Conservation (phyloP, 768 basidiomycete genomes). For the Hygrocybe punicea region DNA sequence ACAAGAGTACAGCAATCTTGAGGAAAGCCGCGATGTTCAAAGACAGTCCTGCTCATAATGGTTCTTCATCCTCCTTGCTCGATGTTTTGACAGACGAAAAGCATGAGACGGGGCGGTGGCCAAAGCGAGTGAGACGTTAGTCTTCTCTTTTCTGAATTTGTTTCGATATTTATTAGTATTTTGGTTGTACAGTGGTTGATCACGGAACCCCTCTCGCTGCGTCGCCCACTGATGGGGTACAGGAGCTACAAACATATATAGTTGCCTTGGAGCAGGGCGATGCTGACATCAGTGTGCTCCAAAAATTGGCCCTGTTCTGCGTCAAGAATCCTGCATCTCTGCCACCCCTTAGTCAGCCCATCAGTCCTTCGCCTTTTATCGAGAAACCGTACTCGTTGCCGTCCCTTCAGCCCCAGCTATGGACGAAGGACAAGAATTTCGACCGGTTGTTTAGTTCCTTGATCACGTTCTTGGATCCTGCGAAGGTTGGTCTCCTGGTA, state of each 20-base stretch:
- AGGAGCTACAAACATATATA: slow-evolving; percentile 56
- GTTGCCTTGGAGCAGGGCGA: slow-evolving; percentile 50
- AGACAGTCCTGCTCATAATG: slow-evolving; percentile 70
- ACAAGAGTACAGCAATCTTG: slow-evolving; percentile 55
- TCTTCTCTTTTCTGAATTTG: slow-evolving; percentile 15
- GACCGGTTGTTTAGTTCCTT: slow-evolving; percentile 67
- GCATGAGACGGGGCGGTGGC: slow-evolving; percentile 81
- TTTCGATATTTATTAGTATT: slow-evolving; percentile 14
- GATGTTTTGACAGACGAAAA: slow-evolving; percentile 65
- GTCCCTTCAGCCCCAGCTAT: slow-evolving; percentile 55
- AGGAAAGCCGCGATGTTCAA: slow-evolving; percentile 75
- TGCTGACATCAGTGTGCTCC: slow-evolving; percentile 53
- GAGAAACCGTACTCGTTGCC: slow-evolving; percentile 39
- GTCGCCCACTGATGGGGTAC: slow-evolving; percentile 38
- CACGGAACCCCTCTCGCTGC: slow-evolving; percentile 44
- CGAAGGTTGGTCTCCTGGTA: slow-evolving; percentile 47
- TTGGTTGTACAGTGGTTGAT: slow-evolving; percentile 41
- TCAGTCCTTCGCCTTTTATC: slow-evolving; percentile 57
- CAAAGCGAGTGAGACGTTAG: slow-evolving; percentile 69
- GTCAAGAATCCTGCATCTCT: slow-evolving; percentile 58
- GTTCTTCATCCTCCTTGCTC: slow-evolving; percentile 54
- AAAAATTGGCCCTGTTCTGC: slow-evolving; percentile 64
- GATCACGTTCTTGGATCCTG: slow-evolving; percentile 57
- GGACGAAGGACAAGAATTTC: slow-evolving; percentile 70
- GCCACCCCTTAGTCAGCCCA: slow-evolving; percentile 53